These are phyloP conservation scores for Yarrowia osloensis DNA, from an alignment of 805 yeast genomes.

Conservation along the genomic window DNA sequence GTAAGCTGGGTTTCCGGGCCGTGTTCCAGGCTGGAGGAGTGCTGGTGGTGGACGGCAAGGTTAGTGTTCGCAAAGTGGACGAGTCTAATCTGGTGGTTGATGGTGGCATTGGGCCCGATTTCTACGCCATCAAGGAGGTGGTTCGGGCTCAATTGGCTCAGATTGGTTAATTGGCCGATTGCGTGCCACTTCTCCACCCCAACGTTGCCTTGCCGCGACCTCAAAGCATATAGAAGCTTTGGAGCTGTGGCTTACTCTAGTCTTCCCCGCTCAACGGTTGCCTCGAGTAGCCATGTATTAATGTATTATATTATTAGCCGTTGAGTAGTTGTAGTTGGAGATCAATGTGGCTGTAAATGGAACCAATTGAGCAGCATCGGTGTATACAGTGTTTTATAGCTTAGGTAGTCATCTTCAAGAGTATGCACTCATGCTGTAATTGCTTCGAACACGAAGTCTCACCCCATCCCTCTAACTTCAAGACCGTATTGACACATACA, in stretches of 20 bases:
- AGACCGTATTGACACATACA: not conserved
- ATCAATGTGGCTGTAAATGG: too few relatives aligned
- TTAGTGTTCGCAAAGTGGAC: slow-evolving; percentile 73
- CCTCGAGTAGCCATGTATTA: not conserved
- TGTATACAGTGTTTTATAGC: too few relatives aligned
- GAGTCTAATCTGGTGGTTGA: slow-evolving; percentile 86
- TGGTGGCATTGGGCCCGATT: slow-evolving; percentile 72
- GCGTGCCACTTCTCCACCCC: not conserved
- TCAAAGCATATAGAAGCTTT: not conserved
- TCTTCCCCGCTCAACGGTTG: not conserved
- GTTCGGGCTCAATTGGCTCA: slow-evolving; percentile 50
- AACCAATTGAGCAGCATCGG: too few relatives aligned
- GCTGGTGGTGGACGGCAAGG: slow-evolving; percentile 74
- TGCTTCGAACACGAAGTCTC: too few relatives aligned
- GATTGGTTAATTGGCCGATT: too few relatives aligned
- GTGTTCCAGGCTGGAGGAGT: slow-evolving; percentile 94
- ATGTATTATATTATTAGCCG: slow-evolving; percentile 11
- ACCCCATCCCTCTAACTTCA: too few relatives aligned
- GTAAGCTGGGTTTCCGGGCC: slow-evolving; percentile 62
- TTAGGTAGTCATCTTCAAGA: too few relatives aligned
- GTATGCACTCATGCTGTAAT: too few relatives aligned
- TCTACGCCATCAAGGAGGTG: slow-evolving; percentile 72
- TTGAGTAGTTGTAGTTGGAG: too few relatives aligned
- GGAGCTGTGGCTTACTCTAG: not conserved
- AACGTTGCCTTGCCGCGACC: not conserved